Base-by-base conservation (phyloP, 1,139 yeast genomes). In the Lodderomyces metapsilosis region DNA sequence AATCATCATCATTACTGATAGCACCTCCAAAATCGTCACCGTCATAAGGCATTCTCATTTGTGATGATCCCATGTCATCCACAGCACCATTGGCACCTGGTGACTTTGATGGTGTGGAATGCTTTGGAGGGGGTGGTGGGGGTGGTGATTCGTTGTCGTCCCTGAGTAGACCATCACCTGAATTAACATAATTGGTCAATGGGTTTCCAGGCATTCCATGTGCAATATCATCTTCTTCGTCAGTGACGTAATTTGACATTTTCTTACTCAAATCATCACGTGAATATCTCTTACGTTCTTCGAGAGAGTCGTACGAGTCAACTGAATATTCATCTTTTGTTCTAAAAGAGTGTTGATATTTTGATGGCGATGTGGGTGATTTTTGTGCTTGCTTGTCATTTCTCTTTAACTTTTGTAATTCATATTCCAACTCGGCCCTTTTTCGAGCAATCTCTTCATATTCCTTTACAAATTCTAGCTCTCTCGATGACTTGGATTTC, bases 121-220 rank as follows among this genome's bases (percentile, higher is more conserved):
- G 74, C 43, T 66, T 70, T 30, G 75, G 74, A 3, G 81, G 81
- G 1, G 79, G 80, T 0, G 83, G 83, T 1, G 83, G 81, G 7
- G 81, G 73, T 2, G 72, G 64, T 4, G 67, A 58, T 21, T 42
- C 49, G 11, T 41, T 46, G 12, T 48, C 42, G 1, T 4, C 7
- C 24, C 35, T 27, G 36, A 15, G 16, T 36, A 24, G 4, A 36
- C 43, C 13, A 37, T 43, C 16, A 27, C 40, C 7, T 44, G 60
- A 34, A 17, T 13, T 35, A 11, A 35, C 21, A 35, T 35, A 35
- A n/a, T 35, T 35, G 10, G 24, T 23, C 5, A 25, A 5, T 15
- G 53, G 50, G n/a, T 46, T 50, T 23, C 44, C 17, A 4, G 12
- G 12, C 9, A 12, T 21, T 16, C 33, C 39, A n/a, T n/a, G 12